phyloP scores from a whole-genome alignment of 371 early-diverging fungal genomes.

The Mucor mucedo region DNA sequence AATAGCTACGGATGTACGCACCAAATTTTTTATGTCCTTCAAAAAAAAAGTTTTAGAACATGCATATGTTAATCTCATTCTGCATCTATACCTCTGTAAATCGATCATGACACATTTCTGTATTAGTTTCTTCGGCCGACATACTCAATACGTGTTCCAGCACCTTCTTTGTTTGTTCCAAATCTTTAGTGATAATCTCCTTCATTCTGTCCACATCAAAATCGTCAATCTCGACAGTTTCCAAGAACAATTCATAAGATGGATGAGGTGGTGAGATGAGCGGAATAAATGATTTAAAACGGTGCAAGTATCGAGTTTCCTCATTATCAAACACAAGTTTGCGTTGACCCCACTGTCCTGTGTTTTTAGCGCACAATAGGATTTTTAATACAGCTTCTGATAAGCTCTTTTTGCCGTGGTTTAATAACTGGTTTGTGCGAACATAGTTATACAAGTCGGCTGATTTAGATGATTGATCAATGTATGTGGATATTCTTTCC shows the following conservation, averaged over 20 bases:
- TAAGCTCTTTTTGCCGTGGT: constrained; percentile 25
- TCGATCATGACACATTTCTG: constrained; percentile 49
- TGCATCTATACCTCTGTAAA: constrained; percentile 42
- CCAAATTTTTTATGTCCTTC: constrained; percentile 50
- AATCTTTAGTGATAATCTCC: constrained; percentile 21
- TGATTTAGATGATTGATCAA: constrained; percentile 17
- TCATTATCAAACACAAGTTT: constrained; percentile 59
- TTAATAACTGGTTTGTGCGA: constrained; percentile 16
- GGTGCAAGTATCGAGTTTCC: constrained; percentile 60
- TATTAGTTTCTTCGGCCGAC: constrained; percentile 32
- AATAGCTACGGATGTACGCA: constrained; percentile 45
- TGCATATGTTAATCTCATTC: neutral
- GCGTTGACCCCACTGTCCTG: constrained; percentile 43
- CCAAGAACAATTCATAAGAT: constrained; percentile 39
- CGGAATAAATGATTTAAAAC: constrained; percentile 61
- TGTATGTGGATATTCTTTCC: constrained; percentile 31
- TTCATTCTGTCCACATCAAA: constrained; percentile 23
- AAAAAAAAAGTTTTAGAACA: neutral
- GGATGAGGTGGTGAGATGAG: constrained; percentile 57
- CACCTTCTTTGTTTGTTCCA: constrained; percentile 32
- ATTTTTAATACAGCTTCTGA: constrained; percentile 42
- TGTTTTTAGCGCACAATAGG: constrained; percentile 41
- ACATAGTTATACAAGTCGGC: constrained; percentile 5
- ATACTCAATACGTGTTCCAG: constrained; percentile 34
- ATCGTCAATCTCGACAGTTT: constrained; percentile 33